Conservation (phyloP, 2,329 filamentous ascomycete genomes). For the Daldinia sp. region DNA sequence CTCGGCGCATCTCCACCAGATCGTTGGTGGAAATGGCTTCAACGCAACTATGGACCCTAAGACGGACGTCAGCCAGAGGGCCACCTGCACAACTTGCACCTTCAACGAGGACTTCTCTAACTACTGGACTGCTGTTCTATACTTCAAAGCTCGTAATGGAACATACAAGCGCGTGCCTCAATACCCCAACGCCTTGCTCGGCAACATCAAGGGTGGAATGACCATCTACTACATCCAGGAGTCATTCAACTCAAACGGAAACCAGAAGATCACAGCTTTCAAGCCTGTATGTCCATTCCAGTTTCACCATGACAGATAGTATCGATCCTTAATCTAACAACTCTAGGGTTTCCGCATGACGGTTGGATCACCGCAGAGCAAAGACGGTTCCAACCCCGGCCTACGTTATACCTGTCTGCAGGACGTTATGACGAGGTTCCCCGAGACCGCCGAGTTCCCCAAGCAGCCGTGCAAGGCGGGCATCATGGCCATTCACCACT, state of each 20-base stretch:
- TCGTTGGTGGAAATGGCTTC: conserved; percentile 48
- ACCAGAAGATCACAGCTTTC: conserved; percentile 56
- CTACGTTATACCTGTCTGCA: conserved; percentile 53
- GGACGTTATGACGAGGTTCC: conserved; percentile 53
- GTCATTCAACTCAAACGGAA: conserved; percentile 56
- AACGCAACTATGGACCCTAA: conserved; percentile 48
- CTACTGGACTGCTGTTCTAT: conserved; percentile 49
- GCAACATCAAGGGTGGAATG: conserved; percentile 55
- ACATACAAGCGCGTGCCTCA: conserved; percentile 50
- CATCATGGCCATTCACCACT: conserved; percentile 56
- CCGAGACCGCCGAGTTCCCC: conserved; percentile 54
- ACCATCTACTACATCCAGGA: conserved; percentile 59
- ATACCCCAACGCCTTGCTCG: conserved; percentile 50
- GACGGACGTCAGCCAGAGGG: conserved; percentile 47
- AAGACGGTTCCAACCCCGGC: conserved; percentile 46
- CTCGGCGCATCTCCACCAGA: conserved; percentile 48
- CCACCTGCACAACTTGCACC: conserved; percentile 53
- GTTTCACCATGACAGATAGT: neutral
- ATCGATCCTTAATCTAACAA: conserved; percentile 15
- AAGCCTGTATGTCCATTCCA: conserved; percentile 44
- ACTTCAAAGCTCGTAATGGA: conserved; percentile 50
- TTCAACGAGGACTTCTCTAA: conserved; percentile 52
- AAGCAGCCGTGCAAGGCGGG: conserved; percentile 53
- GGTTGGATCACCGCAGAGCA: conserved; percentile 51
- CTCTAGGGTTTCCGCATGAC: conserved; percentile 58